Base-by-base conservation (phyloP, 192 early-diverging fungal genomes). In the Fimicolochytrium jonesii region DNA sequence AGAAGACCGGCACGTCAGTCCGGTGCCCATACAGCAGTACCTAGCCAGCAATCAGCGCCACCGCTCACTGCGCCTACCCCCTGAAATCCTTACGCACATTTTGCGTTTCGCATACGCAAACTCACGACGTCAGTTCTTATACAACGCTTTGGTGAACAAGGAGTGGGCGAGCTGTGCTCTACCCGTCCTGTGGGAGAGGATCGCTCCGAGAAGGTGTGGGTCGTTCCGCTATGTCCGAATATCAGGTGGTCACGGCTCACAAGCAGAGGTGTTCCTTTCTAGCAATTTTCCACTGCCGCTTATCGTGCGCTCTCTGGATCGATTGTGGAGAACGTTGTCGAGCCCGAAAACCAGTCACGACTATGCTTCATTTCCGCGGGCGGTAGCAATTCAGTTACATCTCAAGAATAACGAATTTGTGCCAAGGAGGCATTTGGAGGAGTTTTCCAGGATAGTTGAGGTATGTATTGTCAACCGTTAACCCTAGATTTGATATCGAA, bases 141-240 rank as follows among this genome's bases (percentile, higher is more conserved):
- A 64, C 47, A 55, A 55, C 9, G 49, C 51, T 28, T 32, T 64
- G 36, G 52, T 55, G 9, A 31, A 41, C 25, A 36, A 45, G 30
- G 62, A 64, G 25, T 64, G 62, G 62, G 49, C 51, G 9, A 39
- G n/a, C n/a, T 55, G 49, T 33, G 62, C 51, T 15, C 25, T 64
- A 39, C 62, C 62, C 18, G 52, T 64, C 10, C 52, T 64, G 18
- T 64, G 62, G 62, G 62, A 64, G 25, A 23, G 62, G 13, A 64
- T 64, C 32, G 62, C 62, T 25, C 62, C 62, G 15, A 53, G 62
- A 44, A 55, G 49, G 51, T 55, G n/a, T n/a, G n/a, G n/a, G n/a
- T n/a, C n/a, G n/a, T n/a, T n/a, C n/a, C n/a, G n/a, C n/a, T n/a
- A n/a, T n/a, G n/a, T n/a, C n/a, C n/a, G n/a, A n/a, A n/a, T n/a